phyloP scores from a whole-genome alignment of 2,329 filamentous ascomycete genomes.

The Curvularia sp. region DNA sequence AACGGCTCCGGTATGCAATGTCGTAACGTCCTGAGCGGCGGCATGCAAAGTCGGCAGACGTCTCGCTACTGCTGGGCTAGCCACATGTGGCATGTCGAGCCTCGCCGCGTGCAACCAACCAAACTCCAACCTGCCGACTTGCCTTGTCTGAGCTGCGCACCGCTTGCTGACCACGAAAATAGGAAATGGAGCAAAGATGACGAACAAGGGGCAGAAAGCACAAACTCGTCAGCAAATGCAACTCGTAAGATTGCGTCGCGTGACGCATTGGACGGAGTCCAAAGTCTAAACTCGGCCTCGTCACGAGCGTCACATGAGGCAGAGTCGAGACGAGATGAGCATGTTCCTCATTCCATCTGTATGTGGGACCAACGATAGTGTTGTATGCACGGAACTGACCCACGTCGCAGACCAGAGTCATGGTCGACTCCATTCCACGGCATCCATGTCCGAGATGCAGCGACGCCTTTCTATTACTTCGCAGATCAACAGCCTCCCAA shows the following conservation, averaged over 20 bases:
- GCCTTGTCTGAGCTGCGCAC: slow-evolving; percentile 6
- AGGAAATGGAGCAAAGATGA: slow-evolving; percentile 56
- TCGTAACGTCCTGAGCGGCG: slow-evolving; percentile 17
- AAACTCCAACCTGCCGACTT: slow-evolving; percentile 8
- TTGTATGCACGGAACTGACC: slow-evolving; percentile 25
- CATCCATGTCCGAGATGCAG: slow-evolving; percentile 54
- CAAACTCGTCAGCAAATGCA: slow-evolving; percentile 28
- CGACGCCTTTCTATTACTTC: slow-evolving; percentile 54
- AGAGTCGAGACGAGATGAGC: slow-evolving; percentile 59
- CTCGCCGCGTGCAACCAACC: slow-evolving; percentile 17
- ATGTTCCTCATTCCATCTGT: slow-evolving; percentile 71
- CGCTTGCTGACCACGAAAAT: slow-evolving; percentile 31
- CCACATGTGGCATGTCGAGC: slow-evolving; percentile 29
- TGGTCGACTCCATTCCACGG: slow-evolving; percentile 47
- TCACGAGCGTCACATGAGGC: slow-evolving; percentile 53
- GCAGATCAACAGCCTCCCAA: slow-evolving; percentile 43
- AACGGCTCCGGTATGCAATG: slow-evolving; percentile 12
- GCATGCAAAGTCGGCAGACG: slow-evolving; percentile 30
- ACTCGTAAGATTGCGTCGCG: slow-evolving; percentile 51
- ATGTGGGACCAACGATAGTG: slow-evolving; percentile 45
- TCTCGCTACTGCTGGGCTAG: slow-evolving; percentile 27
- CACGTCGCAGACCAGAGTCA: slow-evolving; percentile 56
- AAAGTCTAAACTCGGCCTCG: slow-evolving; percentile 38
- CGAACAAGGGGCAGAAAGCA: slow-evolving; percentile 38
- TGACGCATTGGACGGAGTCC: slow-evolving; percentile 47